Evolutionary conservation across 192 early-diverging fungal species (phyloP).

Genomic region (Coemansia sp.): DNA sequence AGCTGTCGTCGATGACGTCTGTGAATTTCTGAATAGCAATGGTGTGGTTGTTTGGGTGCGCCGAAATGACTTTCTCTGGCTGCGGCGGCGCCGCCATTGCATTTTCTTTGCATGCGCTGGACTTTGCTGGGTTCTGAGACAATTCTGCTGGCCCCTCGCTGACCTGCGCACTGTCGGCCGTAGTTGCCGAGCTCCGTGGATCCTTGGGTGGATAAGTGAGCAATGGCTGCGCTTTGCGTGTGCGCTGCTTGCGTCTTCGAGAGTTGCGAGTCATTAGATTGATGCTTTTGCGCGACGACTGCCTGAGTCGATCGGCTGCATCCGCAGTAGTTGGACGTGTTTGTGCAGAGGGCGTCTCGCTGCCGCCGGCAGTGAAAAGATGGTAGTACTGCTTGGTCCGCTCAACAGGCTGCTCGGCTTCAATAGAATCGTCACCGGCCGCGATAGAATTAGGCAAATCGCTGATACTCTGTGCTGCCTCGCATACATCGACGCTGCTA

Average conservation of each 20-base stretch:
- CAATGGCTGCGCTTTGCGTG: not conserved
- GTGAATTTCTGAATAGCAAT: not conserved
- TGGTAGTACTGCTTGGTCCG: not conserved
- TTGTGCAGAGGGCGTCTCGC: not conserved
- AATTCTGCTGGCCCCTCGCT: not conserved
- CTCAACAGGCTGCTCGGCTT: not conserved
- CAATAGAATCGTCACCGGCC: not conserved
- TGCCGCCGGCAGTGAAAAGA: not conserved
- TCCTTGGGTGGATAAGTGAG: not conserved
- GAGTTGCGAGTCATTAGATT: conserved; percentile 23
- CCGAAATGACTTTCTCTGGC: not conserved
- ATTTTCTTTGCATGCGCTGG: not conserved
- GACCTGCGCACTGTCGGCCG: not conserved
- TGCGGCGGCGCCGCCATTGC: not conserved
- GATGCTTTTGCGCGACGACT: conserved; percentile 5
- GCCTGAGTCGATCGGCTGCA: not conserved
- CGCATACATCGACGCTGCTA: not conserved
- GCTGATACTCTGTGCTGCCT: not conserved
- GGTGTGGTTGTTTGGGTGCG: not conserved
- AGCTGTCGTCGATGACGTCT: conserved; percentile 4
- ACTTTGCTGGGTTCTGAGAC: not conserved
- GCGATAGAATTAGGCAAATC: not conserved
- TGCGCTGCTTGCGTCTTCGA: conserved; percentile 9
- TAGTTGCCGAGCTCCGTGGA: not conserved
- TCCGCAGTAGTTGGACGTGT: not conserved